Conservation (phyloP, 2,329 filamentous ascomycete species). For the Alternaria arbusti region DNA sequence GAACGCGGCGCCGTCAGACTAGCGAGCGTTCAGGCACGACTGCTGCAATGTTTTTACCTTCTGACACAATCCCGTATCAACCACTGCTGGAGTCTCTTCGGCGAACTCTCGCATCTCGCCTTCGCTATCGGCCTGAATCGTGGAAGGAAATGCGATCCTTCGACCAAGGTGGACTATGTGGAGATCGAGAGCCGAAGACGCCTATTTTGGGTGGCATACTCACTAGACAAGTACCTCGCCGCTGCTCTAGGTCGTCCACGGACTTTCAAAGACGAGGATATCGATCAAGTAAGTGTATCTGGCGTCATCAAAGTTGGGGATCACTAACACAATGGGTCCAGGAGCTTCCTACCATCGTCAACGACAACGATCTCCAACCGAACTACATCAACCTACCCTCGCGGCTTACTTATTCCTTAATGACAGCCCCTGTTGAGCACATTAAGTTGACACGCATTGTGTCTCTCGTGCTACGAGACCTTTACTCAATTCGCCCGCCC, state of each 20-base stretch:
- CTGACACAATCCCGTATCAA: slow-evolving; percentile 66
- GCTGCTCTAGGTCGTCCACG: slow-evolving; percentile 68
- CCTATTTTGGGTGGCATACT: slow-evolving; percentile 69
- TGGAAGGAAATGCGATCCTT: slow-evolving; percentile 40
- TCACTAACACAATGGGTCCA: slow-evolving; percentile 19
- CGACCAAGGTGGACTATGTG: slow-evolving; percentile 52
- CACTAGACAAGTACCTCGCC: slow-evolving; percentile 67
- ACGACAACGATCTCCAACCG: slow-evolving; percentile 41
- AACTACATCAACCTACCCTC: slow-evolving; percentile 36
- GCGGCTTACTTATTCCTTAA: slow-evolving; percentile 46
- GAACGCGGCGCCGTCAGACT: slow-evolving; percentile 62
- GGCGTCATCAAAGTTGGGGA: neutral
- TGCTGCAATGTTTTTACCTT: slow-evolving; percentile 65
- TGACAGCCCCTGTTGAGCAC: slow-evolving; percentile 56
- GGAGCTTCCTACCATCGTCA: slow-evolving; percentile 45
- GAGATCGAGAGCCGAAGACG: slow-evolving; percentile 61
- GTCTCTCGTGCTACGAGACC: slow-evolving; percentile 52
- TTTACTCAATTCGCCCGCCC: slow-evolving; percentile 51
- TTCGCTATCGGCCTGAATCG: slow-evolving; percentile 56
- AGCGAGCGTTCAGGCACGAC: slow-evolving; percentile 63
- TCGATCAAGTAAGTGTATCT: slow-evolving; percentile 62
- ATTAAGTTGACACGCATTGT: slow-evolving; percentile 55
- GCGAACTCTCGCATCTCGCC: slow-evolving; percentile 61
- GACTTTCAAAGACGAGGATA: slow-evolving; percentile 68
- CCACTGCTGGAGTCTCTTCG: slow-evolving; percentile 67